Conservation (phyloP, 805 yeast species). For the Priceomyces carsonii region DNA sequence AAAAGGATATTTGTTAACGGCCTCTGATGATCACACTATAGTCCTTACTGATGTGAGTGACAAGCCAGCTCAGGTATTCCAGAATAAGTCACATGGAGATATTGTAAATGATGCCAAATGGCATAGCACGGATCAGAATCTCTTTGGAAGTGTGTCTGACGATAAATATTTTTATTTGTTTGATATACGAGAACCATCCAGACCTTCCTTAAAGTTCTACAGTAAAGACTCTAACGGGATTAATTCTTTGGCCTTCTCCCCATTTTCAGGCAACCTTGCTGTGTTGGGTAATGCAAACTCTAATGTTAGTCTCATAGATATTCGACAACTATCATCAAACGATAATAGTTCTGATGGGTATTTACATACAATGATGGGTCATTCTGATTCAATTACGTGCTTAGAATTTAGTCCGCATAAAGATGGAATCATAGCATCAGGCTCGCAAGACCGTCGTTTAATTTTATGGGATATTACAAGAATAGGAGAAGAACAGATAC, state of each 20-base stretch:
- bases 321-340: slow-evolving; percentile 41
- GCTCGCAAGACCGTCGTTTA: slow-evolving; percentile 74
- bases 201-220: slow-evolving; percentile 26
- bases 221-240: slow-evolving; percentile 41
- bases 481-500: slow-evolving; percentile 82
- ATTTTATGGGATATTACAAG: slow-evolving; percentile 78
- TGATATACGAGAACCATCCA: slow-evolving; percentile 47
- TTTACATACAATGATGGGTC: slow-evolving; percentile 79
- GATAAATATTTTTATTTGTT: slow-evolving; percentile 56
- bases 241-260: slow-evolving; percentile 67
- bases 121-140: slow-evolving; percentile 52
- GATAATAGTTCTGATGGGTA: slow-evolving; percentile 22
- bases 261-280: slow-evolving; percentile 55
- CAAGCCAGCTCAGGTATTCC: slow-evolving; percentile 11
- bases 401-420: slow-evolving; percentile 76
- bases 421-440: slow-evolving; percentile 78
- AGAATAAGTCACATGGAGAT: slow-evolving; percentile 42
- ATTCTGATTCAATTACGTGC: slow-evolving; percentile 67
- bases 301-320: slow-evolving; percentile 64
- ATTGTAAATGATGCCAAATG: slow-evolving; percentile 79
- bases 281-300: slow-evolving; percentile 74
- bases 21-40: slow-evolving; percentile 65
- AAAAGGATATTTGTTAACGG: slow-evolving; percentile 54
- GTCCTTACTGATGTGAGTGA: slow-evolving; percentile 57
- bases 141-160: slow-evolving; percentile 75